Conservation (phyloP, 768 basidiomycete genomes). For the Lactarius trivialis region DNA sequence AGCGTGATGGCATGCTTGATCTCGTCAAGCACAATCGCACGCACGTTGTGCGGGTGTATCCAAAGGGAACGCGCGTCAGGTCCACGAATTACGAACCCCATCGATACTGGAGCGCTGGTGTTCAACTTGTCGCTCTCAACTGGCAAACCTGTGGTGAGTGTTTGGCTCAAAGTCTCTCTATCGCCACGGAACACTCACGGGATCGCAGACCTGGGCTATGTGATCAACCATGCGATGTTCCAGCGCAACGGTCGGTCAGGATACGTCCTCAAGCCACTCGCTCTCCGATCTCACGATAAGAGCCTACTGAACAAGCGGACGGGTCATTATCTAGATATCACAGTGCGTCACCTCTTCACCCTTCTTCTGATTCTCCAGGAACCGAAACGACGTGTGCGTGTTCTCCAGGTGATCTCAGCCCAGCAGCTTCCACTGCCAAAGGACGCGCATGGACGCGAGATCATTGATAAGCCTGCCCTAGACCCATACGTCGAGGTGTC, state of each 20-base stretch:
- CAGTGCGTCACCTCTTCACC: conserved; percentile 34
- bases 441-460: conserved; percentile 55
- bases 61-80: conserved; percentile 71
- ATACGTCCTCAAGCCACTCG: conserved; percentile 83
- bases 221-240: conserved; percentile 96
- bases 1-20: conserved; percentile 50
- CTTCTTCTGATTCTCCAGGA: not conserved
- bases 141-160: conserved; percentile 95
- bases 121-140: conserved; percentile 89
- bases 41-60: conserved; percentile 83
- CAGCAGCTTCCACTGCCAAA: conserved; percentile 81
- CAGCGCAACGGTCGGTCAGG: conserved; percentile 82
- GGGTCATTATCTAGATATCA: conserved; percentile 57
- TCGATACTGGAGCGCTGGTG: conserved; percentile 82
- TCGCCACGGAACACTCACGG: conserved; percentile 4
- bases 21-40: conserved; percentile 81
- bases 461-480: conserved; percentile 46
- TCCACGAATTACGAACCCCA: conserved; percentile 88
- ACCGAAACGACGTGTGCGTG: not conserved
- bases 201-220: conserved; percentile 70
- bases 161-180: conserved; percentile 8
- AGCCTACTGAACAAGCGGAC: conserved; percentile 47
- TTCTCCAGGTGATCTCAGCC: conserved; percentile 74
- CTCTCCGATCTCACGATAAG: conserved; percentile 61
- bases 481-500: conserved; percentile 83